Evolutionary conservation across 2,329 filamentous ascomycete species (phyloP), one percentile per base, ranked within the genome.

Genomic region (Sporothrix brasiliensis): DNA sequence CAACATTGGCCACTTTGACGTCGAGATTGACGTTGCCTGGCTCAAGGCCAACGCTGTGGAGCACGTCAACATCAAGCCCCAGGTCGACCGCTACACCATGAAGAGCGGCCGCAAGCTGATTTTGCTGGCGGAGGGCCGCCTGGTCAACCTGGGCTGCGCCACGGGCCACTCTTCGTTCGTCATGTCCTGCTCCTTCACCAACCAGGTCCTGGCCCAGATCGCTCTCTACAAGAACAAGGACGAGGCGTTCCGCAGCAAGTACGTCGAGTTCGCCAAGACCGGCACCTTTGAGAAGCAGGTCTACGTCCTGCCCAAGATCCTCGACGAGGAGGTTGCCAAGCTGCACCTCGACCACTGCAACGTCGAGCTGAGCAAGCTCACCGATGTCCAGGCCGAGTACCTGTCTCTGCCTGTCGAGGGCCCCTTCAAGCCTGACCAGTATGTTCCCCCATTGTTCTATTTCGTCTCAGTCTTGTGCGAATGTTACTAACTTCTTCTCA

Each of bases 111-210:
- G 92, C 79, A 91, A 98, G 89, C 94, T 99, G 88, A 97, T 99
- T 84, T 93, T 99, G 79, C 90, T 99, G 75, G 95, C 95, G 74
- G 95, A 98, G 87, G 95, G 95, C 77, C 94, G 95, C 87, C 92
- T 99, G 75, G 95, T 99, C 86, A 99, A 99, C 91, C 88, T 99
- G 78, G 95, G 95, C 83, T 99, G 95, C 84, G 95, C 95, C 81
- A 99, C 95, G 75, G 95, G 95, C 77, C 95, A 99, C 91, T 97
- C 94, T 77, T 98, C 94, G 68, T 99, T 99, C 84, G 95, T 99
- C 87, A 98, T 99, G 95, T 97, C 94, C 78, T 99, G 95, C 91
- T 98, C 94, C 75, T 99, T 99, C 91, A 97, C 94, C 89, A 99
- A 99, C 91, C 95, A 99, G 89, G 95, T 98, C 78, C 92, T 99